These are phyloP conservation scores for Paraurostyla sp. DNA, from an alignment of 73 alveolate species.

Conservation along the genomic window DNA sequence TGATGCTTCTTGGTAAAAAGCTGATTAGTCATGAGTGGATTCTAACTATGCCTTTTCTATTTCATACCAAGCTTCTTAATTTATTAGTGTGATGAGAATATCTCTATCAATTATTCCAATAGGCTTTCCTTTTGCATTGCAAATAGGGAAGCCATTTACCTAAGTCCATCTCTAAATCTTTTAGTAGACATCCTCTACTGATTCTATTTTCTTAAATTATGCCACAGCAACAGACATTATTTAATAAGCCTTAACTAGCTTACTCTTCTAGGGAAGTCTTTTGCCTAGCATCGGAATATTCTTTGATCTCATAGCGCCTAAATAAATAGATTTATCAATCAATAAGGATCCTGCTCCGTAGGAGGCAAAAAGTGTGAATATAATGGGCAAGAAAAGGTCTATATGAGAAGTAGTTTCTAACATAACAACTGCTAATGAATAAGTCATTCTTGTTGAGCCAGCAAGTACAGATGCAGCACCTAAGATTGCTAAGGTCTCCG, in stretches of 20 bases:
- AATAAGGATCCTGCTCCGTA: conserved; percentile 12
- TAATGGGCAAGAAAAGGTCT: conserved; percentile 63
- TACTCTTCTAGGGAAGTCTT: not conserved
- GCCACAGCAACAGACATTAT: not conserved
- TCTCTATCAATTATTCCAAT: not conserved
- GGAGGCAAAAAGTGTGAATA: conserved; percentile 62
- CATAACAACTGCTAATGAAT: conserved; percentile 71
- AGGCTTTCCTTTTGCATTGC: not conserved
- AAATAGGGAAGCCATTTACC: not conserved
- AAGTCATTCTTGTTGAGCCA: conserved; percentile 74
- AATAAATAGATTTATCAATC: not conserved
- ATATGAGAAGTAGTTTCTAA: conserved; percentile 72
- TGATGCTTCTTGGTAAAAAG: no score
- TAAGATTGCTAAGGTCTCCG: conserved; percentile 66
- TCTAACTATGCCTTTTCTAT: no score
- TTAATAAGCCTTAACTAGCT: not conserved
- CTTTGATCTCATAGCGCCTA: not conserved
- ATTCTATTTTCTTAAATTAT: no score
- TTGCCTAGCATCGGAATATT: not conserved
- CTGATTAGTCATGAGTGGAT: no score
- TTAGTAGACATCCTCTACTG: no score
- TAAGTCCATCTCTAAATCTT: no score
- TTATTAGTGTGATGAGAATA: no score
- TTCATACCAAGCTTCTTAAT: no score
- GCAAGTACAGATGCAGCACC: conserved; percentile 74